phyloP scores from a whole-genome alignment of 306 rosid genomes.

The Begonia loranthoides region DNA sequence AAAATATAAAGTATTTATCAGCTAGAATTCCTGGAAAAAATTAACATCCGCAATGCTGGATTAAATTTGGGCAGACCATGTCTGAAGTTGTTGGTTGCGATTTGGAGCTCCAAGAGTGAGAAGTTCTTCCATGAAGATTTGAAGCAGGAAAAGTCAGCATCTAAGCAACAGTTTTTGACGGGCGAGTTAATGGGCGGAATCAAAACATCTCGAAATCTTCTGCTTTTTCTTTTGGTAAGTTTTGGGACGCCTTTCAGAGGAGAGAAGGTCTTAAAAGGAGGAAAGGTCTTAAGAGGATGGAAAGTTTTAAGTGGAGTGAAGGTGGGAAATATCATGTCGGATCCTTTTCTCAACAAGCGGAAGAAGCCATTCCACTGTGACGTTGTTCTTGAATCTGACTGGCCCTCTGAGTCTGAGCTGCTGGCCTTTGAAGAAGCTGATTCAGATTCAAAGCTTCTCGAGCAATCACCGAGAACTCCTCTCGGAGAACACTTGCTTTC shows the following conservation, averaged over 20 bases:
- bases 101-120: slow-evolving; percentile 39
- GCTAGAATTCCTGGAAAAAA: slow-evolving; percentile 5
- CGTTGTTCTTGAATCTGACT: slow-evolving; percentile 14
- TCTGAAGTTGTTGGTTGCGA: slow-evolving; percentile 71
- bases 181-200: slow-evolving; percentile 40
- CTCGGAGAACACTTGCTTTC: slow-evolving; percentile 21
- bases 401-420: slow-evolving; percentile 47
- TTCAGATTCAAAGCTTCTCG: slow-evolving; percentile 32
- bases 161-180: slow-evolving; percentile 25
- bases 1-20: slow-evolving; percentile 13
- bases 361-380: slow-evolving; percentile 55
- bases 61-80: slow-evolving; percentile 27
- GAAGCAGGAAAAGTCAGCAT: slow-evolving; percentile 39
- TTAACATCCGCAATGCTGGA: not conserved
- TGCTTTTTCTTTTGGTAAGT: slow-evolving; percentile 63
- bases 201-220: slow-evolving; percentile 49
- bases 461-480: slow-evolving; percentile 14
- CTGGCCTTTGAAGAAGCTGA: slow-evolving; percentile 44
- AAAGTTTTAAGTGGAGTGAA: slow-evolving; percentile 10
- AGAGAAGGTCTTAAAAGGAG: slow-evolving; percentile 43
- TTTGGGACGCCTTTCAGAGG: slow-evolving; percentile 41
- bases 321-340: slow-evolving; percentile 38
- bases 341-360: slow-evolving; percentile 46
- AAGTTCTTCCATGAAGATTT: slow-evolving; percentile 81
- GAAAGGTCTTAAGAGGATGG: slow-evolving; percentile 20